Base-by-base conservation (phyloP, 805 yeast genomes). In the Ogataea ramenticola region DNA sequence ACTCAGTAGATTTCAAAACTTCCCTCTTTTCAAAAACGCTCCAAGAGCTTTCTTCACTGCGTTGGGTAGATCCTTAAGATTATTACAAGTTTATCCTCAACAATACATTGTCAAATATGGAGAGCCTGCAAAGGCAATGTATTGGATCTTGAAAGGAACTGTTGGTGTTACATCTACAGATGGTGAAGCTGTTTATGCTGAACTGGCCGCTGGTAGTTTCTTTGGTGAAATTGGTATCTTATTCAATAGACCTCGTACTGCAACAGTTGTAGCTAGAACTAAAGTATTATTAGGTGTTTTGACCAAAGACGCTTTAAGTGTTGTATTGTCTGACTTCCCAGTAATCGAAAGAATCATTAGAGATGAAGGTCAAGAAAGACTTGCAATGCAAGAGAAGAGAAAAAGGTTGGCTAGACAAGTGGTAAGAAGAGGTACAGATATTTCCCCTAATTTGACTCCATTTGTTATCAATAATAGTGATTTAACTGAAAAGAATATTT, bases 191-290 rank as follows among this genome's bases (percentile, higher is more conserved):
- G 70, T 79, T 3, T 81, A 80, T 53, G 89, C 90, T 1, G 88
- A 81, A 55, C 63, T 84, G 9, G 71, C 74, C 3, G 72, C 81
- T 4, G 91, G 91, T 2, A 71, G 81, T 19, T 82, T 80, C 49
- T 85, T 84, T 57, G 93, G 93, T 14, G 91, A 85, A 55, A 83
- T 84, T 43, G 91, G 91, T 9, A 82, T 84, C 37, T 62, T 84
- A 27, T 83, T 80, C 63, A 80, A 81, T 57, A 66, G 90, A 41
- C 89, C 90, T 17, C 66, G 91, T 51, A 83, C 90, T 0, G 91
- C 91, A 0, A 82, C 89, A 2, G 89, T 84, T 14, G 77, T 83
- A 20, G 83, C 90, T 3, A 64, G 82, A 47, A 74, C 86, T 0
- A 75, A 71, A 50, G 87, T 85, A 1, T 61, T 85, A 41, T 66